Conservation (phyloP, 2,329 filamentous ascomycete genomes). For the Colletotrichum camelliae region DNA sequence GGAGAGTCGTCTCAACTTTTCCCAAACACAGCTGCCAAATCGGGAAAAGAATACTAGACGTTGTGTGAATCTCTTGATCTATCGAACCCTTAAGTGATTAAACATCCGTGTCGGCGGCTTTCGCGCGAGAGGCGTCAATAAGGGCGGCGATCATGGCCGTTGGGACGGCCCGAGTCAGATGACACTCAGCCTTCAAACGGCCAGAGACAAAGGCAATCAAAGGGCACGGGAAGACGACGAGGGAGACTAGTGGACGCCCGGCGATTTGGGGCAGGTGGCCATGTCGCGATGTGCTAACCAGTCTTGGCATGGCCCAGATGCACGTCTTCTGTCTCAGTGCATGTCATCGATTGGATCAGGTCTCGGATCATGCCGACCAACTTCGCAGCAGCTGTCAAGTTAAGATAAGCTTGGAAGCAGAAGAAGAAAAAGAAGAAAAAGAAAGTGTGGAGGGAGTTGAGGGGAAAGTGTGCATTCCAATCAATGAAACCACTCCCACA, state of each 20-base stretch:
- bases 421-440: neutral
- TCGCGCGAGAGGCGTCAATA: neutral
- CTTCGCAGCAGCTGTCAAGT: neutral
- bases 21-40: neutral
- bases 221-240: neutral
- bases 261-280: neutral
- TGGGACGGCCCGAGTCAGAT: neutral
- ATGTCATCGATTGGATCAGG: neutral
- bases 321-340: neutral
- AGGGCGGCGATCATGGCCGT: neutral
- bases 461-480: neutral
- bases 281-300: neutral
- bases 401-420: neutral
- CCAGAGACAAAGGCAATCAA: neutral
- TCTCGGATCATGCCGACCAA: neutral
- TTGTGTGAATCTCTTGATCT: neutral
- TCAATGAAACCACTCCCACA: neutral
- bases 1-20: neutral
- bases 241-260: neutral
- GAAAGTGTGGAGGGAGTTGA: neutral
- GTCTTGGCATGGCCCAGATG: neutral
- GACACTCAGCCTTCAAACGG: neutral
- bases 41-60: neutral
- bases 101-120: neutral
- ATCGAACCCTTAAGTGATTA: neutral